A percentile compares a stretch with the other conserved stretches of the same genome.
Conservation (phyloP, 2,329 filamentous ascomycete species). For the Colletotrichum liriopes region DNA sequence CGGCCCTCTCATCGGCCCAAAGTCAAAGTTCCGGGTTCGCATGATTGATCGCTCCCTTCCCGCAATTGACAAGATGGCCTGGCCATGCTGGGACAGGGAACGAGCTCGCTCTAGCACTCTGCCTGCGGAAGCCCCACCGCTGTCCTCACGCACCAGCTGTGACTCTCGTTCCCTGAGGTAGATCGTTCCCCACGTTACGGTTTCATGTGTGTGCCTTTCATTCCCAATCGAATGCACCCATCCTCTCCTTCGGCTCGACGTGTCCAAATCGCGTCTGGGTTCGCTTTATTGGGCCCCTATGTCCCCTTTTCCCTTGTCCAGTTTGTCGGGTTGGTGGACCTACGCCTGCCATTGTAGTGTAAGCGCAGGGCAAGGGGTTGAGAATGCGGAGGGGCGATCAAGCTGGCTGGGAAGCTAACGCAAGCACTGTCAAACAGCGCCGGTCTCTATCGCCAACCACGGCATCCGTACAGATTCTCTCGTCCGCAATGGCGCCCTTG, state of each 20-base stretch:
- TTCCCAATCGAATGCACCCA: constrained; percentile 37
- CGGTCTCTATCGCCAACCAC: background rate
- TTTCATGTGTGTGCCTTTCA: constrained; percentile 36
- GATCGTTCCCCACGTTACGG: constrained; percentile 39
- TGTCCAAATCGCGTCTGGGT: constrained; percentile 7
- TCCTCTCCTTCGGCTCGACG: constrained; percentile 18
- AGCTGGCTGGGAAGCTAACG: constrained; percentile 16
- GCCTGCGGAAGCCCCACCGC: constrained; percentile 12
- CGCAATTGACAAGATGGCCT: constrained; percentile 33
- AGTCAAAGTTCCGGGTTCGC: constrained; percentile 30
- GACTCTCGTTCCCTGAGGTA: constrained; percentile 35
- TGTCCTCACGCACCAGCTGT: constrained; percentile 20
- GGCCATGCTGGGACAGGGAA: constrained; percentile 25
- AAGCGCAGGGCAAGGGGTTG: constrained; percentile 31
- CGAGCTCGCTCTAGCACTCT: constrained; percentile 11
- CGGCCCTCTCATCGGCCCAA: constrained; percentile 17
- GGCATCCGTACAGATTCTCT: constrained; percentile 12
- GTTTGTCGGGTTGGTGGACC: constrained; percentile 17
- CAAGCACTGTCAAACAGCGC: constrained; percentile 33
- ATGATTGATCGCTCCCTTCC: constrained; percentile 38
- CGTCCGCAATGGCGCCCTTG: constrained; percentile 17
- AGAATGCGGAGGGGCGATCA: constrained; percentile 27
- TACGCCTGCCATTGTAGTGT: background rate
- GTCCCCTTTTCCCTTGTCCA: constrained; percentile 2
- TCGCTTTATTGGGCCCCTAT: constrained; percentile 7